A percentile compares a stretch with the other conserved stretches of the same genome.
These are phyloP conservation scores for Cladophialophora exuberans DNA, from an alignment of 2,329 filamentous ascomycete species.

Conservation along the genomic window DNA sequence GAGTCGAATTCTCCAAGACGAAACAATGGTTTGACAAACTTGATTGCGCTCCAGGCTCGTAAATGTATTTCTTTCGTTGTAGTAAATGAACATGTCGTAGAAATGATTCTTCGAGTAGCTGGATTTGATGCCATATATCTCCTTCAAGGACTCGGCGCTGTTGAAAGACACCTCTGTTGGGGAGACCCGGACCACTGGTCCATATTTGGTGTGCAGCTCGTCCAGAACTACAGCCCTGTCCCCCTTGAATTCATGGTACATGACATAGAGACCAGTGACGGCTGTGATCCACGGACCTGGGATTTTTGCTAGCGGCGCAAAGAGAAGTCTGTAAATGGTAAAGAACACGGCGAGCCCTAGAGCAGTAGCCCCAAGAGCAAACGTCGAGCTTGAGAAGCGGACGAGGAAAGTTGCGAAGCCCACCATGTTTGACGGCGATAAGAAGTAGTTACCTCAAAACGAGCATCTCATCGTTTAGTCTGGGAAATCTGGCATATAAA, in stretches of 20 bases:
- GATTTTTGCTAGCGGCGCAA: slow-evolving; percentile 30
- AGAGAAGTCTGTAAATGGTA: slow-evolving; percentile 22
- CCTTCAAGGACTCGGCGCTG: slow-evolving; percentile 58
- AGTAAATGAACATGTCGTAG: slow-evolving; percentile 41
- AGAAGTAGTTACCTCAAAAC: too few relatives aligned
- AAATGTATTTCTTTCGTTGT: slow-evolving; percentile 33
- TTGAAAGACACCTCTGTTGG: slow-evolving; percentile 71
- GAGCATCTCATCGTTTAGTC: too few relatives aligned
- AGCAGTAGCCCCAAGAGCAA: too few relatives aligned
- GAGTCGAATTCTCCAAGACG: slow-evolving; percentile 2
- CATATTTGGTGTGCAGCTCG: slow-evolving; percentile 60
- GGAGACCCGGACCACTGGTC: slow-evolving; percentile 65
- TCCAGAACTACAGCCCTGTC: slow-evolving; percentile 52
- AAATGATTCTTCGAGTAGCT: slow-evolving; percentile 37
- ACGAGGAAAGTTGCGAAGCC: too few relatives aligned
- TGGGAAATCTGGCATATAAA: too few relatives aligned
- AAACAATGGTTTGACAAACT: slow-evolving; percentile 5
- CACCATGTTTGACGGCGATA: too few relatives aligned
- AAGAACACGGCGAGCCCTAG: too few relatives aligned
- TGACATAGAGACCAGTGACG: slow-evolving; percentile 22
- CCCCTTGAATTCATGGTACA: slow-evolving; percentile 21
- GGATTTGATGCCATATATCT: slow-evolving; percentile 59
- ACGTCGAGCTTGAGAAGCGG: too few relatives aligned
- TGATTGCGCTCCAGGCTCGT: slow-evolving; percentile 18
- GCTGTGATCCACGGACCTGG: slow-evolving; percentile 29